Conservation (phyloP, 2,329 filamentous ascomycete genomes). For the Xylaria sp. region DNA sequence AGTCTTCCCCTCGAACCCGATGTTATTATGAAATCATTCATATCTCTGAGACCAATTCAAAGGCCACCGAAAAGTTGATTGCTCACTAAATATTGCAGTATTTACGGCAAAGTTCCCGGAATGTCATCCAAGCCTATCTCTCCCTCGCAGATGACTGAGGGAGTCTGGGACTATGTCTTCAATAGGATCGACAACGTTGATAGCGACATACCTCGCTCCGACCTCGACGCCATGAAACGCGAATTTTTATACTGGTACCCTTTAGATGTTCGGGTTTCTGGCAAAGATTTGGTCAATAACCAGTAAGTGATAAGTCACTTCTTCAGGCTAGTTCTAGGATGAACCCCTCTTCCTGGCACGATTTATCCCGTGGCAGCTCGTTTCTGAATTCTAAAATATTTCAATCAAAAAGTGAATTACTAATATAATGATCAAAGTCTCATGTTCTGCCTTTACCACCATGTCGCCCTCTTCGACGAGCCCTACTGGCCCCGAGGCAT, state of each 20-base stretch:
- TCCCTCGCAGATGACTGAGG: constrained; percentile 89
- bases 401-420: too few relatives aligned
- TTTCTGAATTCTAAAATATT: too few relatives aligned
- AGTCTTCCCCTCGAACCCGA: not conserved
- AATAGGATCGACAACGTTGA: constrained; percentile 70
- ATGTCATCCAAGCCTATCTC: constrained; percentile 68
- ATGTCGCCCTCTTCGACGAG: constrained; percentile 81
- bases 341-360: too few relatives aligned
- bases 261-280: not conserved
- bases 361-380: too few relatives aligned
- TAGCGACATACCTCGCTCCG: constrained; percentile 77
- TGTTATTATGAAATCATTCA: not conserved
- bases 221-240: constrained; percentile 62
- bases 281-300: too few relatives aligned
- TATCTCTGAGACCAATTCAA: not conserved
- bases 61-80: not conserved
- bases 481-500: constrained; percentile 90
- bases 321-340: too few relatives aligned
- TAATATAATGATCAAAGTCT: constrained; percentile 54
- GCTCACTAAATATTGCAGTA: constrained; percentile 19
- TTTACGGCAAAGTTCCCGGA: constrained; percentile 81
- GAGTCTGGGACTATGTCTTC: constrained; percentile 98
- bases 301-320: too few relatives aligned
- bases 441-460: constrained; percentile 95
- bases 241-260: constrained; percentile 37